A percentile compares a stretch with the other conserved stretches of the same genome.
These are phyloP conservation scores for Blastomyces silverae DNA, from an alignment of 2,329 filamentous ascomycete genomes.

Conservation along the genomic window DNA sequence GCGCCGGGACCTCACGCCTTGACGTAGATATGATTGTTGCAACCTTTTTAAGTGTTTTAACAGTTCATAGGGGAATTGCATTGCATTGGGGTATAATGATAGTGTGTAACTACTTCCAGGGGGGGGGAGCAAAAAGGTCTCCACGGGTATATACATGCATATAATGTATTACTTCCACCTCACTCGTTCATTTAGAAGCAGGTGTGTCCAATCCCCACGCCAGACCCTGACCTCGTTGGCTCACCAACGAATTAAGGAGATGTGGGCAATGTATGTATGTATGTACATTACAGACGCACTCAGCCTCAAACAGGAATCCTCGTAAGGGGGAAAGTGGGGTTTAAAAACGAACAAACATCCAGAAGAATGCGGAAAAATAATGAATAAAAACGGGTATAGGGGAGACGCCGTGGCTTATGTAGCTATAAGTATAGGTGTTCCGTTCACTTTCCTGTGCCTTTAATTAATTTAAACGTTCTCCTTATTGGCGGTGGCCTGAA, in stretches of 20 bases:
- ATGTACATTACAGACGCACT: too few relatives aligned
- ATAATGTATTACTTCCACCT: not conserved
- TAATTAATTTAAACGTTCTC: not conserved
- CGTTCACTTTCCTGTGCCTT: not conserved
- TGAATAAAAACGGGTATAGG: not conserved
- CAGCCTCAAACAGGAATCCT: not conserved
- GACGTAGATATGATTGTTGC: not conserved
- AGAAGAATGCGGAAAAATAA: not conserved
- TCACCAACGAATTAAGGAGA: not conserved
- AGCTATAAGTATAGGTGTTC: not conserved
- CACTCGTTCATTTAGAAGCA: not conserved
- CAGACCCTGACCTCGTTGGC: not conserved
- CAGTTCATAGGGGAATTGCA: not conserved
- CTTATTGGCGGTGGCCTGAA: not conserved
- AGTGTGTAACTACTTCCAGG: not conserved
- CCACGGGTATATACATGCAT: not conserved
- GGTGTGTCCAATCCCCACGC: not conserved
- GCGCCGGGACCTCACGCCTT: not conserved
- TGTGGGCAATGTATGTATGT: not conserved
- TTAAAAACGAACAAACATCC: not conserved
- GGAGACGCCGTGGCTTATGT: not conserved
- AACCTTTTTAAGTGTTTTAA: not conserved
- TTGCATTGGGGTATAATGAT: not conserved
- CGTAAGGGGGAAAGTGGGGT: not conserved
- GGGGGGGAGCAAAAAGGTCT: not conserved